Evolutionary conservation across 2,329 filamentous ascomycete genomes (phyloP).

Genomic region (Fusarium sp.): DNA sequence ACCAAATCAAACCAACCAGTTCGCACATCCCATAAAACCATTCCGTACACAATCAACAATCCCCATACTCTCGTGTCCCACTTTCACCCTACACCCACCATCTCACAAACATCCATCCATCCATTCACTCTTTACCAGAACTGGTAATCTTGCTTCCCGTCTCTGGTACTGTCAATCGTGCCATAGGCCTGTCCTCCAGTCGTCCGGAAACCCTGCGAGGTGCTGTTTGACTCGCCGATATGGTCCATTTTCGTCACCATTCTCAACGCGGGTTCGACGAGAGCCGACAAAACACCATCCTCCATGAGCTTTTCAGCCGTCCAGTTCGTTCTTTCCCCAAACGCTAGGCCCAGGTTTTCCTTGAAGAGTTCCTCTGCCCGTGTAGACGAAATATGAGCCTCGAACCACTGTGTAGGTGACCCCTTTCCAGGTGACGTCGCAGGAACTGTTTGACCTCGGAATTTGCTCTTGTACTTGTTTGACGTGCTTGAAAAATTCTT

Average conservation of each 20-base stretch:
- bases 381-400: conserved; percentile 44
- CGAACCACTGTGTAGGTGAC: conserved; percentile 42
- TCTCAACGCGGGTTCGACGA: conserved; percentile 45
- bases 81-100: background rate
- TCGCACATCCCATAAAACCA: background rate
- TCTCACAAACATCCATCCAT: background rate
- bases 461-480: background rate
- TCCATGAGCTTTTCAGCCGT: conserved; percentile 33
- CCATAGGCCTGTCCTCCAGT: conserved; percentile 13
- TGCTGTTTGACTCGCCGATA: conserved; percentile 46
- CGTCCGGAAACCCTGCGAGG: conserved; percentile 26
- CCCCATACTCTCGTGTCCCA: background rate
- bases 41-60: background rate
- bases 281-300: conserved; percentile 37
- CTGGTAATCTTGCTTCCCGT: conserved; percentile 1
- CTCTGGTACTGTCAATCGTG: conserved; percentile 4
- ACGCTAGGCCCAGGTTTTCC: conserved; percentile 42
- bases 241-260: conserved; percentile 49
- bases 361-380: conserved; percentile 29
- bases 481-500: background rate
- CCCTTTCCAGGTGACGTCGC: conserved; percentile 8
- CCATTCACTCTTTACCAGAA: conserved; percentile 34
- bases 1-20: background rate
- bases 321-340: conserved; percentile 45
- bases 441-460: conserved; percentile 21